These are phyloP conservation scores for Lantana camara DNA, from an alignment of 257 asterid genomes.

Conservation along the genomic window DNA sequence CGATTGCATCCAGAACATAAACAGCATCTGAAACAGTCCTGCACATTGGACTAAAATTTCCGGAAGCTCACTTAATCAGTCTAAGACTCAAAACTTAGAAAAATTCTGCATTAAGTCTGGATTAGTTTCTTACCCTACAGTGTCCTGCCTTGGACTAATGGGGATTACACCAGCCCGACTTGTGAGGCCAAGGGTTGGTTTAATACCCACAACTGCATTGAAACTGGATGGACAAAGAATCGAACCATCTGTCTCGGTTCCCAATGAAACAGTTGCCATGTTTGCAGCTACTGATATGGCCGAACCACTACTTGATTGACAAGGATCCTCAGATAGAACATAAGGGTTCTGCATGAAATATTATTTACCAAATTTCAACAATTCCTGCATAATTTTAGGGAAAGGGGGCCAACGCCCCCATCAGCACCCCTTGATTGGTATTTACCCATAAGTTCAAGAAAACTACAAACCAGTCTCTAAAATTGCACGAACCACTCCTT, in stretches of 20 bases:
- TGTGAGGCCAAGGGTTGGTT: slow-evolving; percentile 53
- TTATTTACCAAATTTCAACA: background rate
- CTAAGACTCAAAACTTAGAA: background rate
- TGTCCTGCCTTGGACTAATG: slow-evolving; percentile 48
- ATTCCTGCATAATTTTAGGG: too few relatives aligned
- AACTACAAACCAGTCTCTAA: too few relatives aligned
- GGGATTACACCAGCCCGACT: slow-evolving; percentile 58
- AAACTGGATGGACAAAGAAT: slow-evolving; percentile 43
- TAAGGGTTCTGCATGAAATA: slow-evolving; percentile 46
- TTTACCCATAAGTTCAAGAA: too few relatives aligned
- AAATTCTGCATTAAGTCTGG: too few relatives aligned
- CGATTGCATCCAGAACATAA: slow-evolving; percentile 51
- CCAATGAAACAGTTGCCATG: slow-evolving; percentile 46
- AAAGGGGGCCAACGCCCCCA: too few relatives aligned
- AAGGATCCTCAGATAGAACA: slow-evolving; percentile 32
- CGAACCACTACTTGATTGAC: slow-evolving; percentile 53
- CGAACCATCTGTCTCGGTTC: slow-evolving; percentile 53
- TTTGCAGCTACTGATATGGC: slow-evolving; percentile 50
- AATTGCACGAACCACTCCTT: too few relatives aligned
- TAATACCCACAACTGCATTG: slow-evolving; percentile 54
- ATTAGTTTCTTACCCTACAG: slow-evolving; percentile 33
- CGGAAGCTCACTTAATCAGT: background rate
- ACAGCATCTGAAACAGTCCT: slow-evolving; percentile 56
- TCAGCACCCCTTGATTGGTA: too few relatives aligned
- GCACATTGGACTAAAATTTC: slow-evolving; percentile 42